Evolutionary conservation across 768 basidiomycete species (phyloP).

Genomic region (Lactarius akahatsu): DNA sequence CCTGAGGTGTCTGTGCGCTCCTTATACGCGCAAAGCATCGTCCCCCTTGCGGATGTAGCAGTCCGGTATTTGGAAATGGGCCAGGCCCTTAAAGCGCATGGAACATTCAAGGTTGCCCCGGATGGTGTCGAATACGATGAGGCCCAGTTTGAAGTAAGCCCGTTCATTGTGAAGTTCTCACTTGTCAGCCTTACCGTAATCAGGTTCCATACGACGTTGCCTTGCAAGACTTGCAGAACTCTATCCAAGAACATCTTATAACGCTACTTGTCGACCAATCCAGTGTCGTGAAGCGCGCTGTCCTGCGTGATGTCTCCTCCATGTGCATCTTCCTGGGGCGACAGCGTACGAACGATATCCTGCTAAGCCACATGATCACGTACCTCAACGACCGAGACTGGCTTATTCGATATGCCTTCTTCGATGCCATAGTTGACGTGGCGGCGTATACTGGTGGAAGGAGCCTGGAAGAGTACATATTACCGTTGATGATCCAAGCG

Average conservation of each 20-base stretch:
- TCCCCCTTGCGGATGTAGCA: slow-evolving; percentile 81
- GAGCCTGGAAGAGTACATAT: slow-evolving; percentile 92
- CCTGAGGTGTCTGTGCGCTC: slow-evolving; percentile 79
- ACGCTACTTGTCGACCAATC: slow-evolving; percentile 86
- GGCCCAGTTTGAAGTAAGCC: slow-evolving; percentile 67
- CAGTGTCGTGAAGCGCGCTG: slow-evolving; percentile 86
- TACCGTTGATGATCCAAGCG: slow-evolving; percentile 96
- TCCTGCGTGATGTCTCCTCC: slow-evolving; percentile 81
- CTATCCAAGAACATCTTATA: slow-evolving; percentile 84
- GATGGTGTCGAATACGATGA: slow-evolving; percentile 74
- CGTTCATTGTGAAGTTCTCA: not conserved
- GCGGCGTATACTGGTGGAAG: slow-evolving; percentile 90
- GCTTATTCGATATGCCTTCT: slow-evolving; percentile 87
- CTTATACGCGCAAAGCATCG: slow-evolving; percentile 82
- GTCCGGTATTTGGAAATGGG: slow-evolving; percentile 90
- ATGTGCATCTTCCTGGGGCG: slow-evolving; percentile 93
- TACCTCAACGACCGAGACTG: slow-evolving; percentile 90
- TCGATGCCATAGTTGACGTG: slow-evolving; percentile 93
- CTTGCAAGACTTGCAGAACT: slow-evolving; percentile 79
- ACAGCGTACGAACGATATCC: slow-evolving; percentile 90
- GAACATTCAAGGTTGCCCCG: slow-evolving; percentile 60
- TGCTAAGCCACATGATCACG: slow-evolving; percentile 85
- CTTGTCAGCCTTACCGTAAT: slow-evolving; percentile 1
- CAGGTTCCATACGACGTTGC: slow-evolving; percentile 91
- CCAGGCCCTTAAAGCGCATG: slow-evolving; percentile 84